Percentiles rank a stretch among this genome's conserved stretches.
Conservation (phyloP, 352 stramenopile genomes). For the Phytophthora aleatoria region DNA sequence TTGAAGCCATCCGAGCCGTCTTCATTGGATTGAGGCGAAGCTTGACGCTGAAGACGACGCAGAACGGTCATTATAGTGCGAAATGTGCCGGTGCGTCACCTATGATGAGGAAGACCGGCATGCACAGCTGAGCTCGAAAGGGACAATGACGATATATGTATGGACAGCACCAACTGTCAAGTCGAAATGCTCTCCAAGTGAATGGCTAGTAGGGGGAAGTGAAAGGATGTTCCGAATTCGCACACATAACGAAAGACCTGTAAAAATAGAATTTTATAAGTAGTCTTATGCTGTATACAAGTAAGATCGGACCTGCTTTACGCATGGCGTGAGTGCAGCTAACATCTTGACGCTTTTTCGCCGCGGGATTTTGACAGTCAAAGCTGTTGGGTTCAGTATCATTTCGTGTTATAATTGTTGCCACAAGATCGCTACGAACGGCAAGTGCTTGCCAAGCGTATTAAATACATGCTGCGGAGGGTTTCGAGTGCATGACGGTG, state of each 20-base stretch:
- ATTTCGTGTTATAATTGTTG: constrained; percentile 8
- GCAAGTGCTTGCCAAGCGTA: neutral
- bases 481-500: constrained; percentile 9
- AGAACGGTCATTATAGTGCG: constrained; percentile 17
- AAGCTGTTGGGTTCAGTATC: constrained; percentile 9
- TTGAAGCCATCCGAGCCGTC: constrained; percentile 28
- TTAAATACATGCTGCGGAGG: neutral
- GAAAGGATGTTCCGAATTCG: neutral
- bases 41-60: constrained; percentile 9
- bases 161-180: constrained; percentile 4
- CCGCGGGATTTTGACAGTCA: constrained; percentile 1
- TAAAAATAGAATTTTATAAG: neutral
- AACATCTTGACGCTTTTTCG: constrained; percentile 14
- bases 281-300: constrained; percentile 2
- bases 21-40: neutral
- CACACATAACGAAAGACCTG: neutral
- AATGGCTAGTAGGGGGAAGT: neutral
- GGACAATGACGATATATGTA: constrained; percentile 14
- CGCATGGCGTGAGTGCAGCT: constrained; percentile 4
- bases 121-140: constrained; percentile 17
- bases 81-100: constrained; percentile 1
- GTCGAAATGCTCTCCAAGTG: constrained; percentile 3
- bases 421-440: constrained; percentile 2
- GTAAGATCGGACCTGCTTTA: neutral
- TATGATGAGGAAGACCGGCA: constrained; percentile 1